Percentiles rank a stretch among this genome's conserved stretches.
phyloP scores from a whole-genome alignment of 2,329 filamentous ascomycete genomes.

The Claviceps humidiphila region DNA sequence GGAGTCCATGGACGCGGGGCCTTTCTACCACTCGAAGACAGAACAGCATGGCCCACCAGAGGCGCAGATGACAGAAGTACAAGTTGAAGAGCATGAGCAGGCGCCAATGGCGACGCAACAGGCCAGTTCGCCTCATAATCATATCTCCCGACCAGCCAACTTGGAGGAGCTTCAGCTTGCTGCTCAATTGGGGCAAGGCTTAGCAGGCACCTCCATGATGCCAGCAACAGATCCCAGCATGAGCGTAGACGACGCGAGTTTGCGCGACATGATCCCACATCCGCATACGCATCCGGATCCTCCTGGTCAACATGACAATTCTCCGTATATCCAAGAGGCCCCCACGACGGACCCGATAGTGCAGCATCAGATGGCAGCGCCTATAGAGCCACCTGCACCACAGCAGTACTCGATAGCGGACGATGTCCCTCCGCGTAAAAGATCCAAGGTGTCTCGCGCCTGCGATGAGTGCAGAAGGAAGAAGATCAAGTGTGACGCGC shows the following conservation, averaged over 20 bases:
- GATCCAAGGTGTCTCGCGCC: slow-evolving; percentile 75
- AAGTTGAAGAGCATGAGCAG: slow-evolving; percentile 19
- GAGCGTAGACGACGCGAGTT: slow-evolving; percentile 27
- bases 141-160: slow-evolving; percentile 29
- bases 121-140: slow-evolving; percentile 26
- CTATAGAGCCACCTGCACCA: slow-evolving; percentile 23
- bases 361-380: slow-evolving; percentile 22
- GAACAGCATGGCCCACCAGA: slow-evolving; percentile 17
- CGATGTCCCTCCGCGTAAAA: slow-evolving; percentile 55
- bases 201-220: slow-evolving; percentile 35
- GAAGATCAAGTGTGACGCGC: slow-evolving; percentile 80
- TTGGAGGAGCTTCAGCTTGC: slow-evolving; percentile 45
- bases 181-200: slow-evolving; percentile 41
- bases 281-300: slow-evolving; percentile 27
- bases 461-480: slow-evolving; percentile 84
- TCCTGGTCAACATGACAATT: slow-evolving; percentile 20
- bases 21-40: slow-evolving; percentile 29
- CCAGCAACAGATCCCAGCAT: slow-evolving; percentile 32
- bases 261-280: slow-evolving; percentile 32
- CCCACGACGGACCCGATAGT: slow-evolving; percentile 23
- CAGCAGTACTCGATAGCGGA: slow-evolving; percentile 34
- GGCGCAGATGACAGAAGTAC: slow-evolving; percentile 16
- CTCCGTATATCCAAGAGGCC: slow-evolving; percentile 25
- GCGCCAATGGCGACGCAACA: slow-evolving; percentile 18
- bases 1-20: slow-evolving; percentile 28